Base-by-base conservation (phyloP, 2,329 filamentous ascomycete genomes). In the Chaetomium strumarium region DNA sequence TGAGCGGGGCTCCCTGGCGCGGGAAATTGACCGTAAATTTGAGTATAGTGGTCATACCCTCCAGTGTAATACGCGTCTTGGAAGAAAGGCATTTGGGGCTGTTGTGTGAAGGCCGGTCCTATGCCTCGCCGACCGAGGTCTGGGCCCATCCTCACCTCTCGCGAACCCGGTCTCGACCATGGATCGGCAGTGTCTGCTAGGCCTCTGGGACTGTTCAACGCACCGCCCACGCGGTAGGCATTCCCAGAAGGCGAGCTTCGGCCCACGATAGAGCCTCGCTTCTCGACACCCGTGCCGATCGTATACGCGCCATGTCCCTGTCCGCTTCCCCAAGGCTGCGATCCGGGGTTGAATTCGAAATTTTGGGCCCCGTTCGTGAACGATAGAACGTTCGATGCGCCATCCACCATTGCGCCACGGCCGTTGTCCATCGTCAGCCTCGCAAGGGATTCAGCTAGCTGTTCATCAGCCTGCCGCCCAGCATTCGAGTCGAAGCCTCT, bases 311-410 rank as follows among this genome's bases (percentile, higher is more conserved):
- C 65, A 50, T 66, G 62, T 9, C 59, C 57, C 13, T 74, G 68
- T 8, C 65, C 64, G 45, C 66, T 66, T 2, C 63, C 63, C 76
- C 77, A 80, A 3, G 74, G 57, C 56, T 75, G 72, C 5, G 74
- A 74, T 8, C 65, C 69, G 1, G 75, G 72, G 56, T 79, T 77
- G 56, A 74, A 65, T 55, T 75, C 73, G 59, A 77, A 77, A 6
- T 70, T 65, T 46, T 70, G 70, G 29, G 51, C 52, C 2, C 55
- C 54, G 3, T 58, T 57, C 42, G 57, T 61, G 44, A 55, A 62
- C 10, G 41, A 30, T 30, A 59, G 54, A 11, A 58, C 61, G 46
- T 59, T 64, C 12, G 56, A 51, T 20, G 20, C 1, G 41, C 16
- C 14, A 38, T 39, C 37, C 33, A 10, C 19, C 6, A 50, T 16